Conservation (phyloP, 2,329 filamentous ascomycete genomes). For the Colletotrichum gigasporum region DNA sequence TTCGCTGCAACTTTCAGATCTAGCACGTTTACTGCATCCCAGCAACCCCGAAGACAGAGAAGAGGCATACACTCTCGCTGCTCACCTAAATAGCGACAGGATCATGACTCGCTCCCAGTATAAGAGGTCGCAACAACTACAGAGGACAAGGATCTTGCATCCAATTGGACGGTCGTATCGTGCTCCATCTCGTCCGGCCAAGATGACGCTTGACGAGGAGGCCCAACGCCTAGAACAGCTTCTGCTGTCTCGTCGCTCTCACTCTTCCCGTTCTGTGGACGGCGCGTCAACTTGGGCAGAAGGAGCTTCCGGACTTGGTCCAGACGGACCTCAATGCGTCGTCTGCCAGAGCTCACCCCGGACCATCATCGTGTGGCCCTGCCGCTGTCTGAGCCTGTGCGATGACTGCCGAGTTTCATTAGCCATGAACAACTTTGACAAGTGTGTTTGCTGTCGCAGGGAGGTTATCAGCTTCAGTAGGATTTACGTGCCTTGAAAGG, state of each 20-base stretch:
- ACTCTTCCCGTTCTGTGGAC: background rate
- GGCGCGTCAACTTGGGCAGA: constrained; percentile 66
- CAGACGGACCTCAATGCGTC: constrained; percentile 83
- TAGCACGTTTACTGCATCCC: constrained; percentile 86
- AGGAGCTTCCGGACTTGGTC: constrained; percentile 77
- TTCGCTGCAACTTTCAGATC: constrained; percentile 71
- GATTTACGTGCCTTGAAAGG: constrained; percentile 78
- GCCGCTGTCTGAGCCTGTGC: constrained; percentile 91
- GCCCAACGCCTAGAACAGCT: constrained; percentile 69
- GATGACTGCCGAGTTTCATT: constrained; percentile 94
- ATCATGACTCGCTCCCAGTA: constrained; percentile 87
- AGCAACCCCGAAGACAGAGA: constrained; percentile 79
- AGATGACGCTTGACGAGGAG: constrained; percentile 66
- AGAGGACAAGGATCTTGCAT: constrained; percentile 75
- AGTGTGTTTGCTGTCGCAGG: constrained; percentile 92
- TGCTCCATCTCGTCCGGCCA: constrained; percentile 42
- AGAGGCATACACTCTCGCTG: constrained; percentile 82
- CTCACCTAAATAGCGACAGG: constrained; percentile 75
- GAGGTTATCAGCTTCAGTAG: constrained; percentile 90
- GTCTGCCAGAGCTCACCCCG: constrained; percentile 89
- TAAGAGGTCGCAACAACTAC: constrained; percentile 71
- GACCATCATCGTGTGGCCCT: constrained; percentile 95
- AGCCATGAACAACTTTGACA: constrained; percentile 97
- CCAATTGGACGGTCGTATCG: constrained; percentile 48
- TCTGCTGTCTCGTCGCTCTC: constrained; percentile 60